Evolutionary conservation across 768 basidiomycete species (phyloP).

Genomic region (Grammothele lineata): DNA sequence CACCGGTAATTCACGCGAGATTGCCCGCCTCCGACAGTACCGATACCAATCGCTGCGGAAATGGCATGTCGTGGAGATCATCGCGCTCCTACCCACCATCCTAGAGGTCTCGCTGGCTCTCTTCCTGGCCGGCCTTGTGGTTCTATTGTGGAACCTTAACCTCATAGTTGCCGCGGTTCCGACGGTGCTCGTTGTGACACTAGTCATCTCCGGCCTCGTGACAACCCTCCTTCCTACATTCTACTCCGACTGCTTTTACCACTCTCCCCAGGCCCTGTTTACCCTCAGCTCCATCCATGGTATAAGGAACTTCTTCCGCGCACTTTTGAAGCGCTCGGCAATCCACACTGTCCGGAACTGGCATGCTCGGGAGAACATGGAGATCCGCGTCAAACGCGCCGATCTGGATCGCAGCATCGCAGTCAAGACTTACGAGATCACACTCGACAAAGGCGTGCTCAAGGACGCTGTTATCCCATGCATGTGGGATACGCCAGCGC

Average conservation of each 20-base stretch:
- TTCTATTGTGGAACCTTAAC: slow-evolving; percentile 17
- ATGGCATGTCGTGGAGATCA: slow-evolving; percentile 18
- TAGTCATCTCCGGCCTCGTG: slow-evolving; percentile 6
- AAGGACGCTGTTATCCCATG: background rate
- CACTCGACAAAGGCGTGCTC: background rate
- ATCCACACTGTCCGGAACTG: background rate
- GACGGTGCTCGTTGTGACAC: background rate
- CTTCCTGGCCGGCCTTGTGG: slow-evolving; percentile 21
- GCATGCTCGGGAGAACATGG: background rate
- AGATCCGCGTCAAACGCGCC: background rate
- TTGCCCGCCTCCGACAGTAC: slow-evolving; percentile 19
- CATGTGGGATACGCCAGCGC: background rate
- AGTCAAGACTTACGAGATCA: background rate
- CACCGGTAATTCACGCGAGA: slow-evolving; percentile 18
- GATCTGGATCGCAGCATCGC: background rate
- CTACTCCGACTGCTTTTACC: slow-evolving; percentile 12
- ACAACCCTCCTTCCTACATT: slow-evolving; percentile 7
- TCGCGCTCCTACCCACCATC: slow-evolving; percentile 15
- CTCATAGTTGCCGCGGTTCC: slow-evolving; percentile 12
- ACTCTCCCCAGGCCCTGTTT: slow-evolving; percentile 11
- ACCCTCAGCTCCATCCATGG: background rate
- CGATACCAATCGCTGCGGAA: slow-evolving; percentile 18
- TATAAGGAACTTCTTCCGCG: background rate
- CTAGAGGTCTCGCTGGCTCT: slow-evolving; percentile 17
- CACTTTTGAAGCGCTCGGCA: no score